These are phyloP conservation scores for Dimocarpus longan DNA, from an alignment of 345 rosid genomes.

Conservation along the genomic window DNA sequence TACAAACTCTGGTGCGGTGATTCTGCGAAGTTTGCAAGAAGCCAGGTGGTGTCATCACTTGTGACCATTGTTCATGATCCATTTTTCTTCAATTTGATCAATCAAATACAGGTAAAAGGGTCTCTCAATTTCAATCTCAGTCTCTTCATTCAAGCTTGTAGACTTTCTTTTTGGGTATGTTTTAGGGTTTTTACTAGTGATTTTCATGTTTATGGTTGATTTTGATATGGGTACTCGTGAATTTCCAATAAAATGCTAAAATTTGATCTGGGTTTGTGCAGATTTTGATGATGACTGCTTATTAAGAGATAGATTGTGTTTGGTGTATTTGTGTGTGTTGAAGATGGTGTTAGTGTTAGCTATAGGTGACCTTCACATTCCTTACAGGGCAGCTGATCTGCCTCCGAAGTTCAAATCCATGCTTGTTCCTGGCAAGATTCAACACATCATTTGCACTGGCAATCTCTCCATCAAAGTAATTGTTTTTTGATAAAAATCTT, in stretches of 20 bases:
- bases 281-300: neutral
- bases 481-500: neutral
- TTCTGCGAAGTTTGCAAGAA: neutral
- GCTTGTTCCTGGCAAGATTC: constrained; percentile 52
- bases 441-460: constrained; percentile 47
- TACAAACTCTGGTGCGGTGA: neutral
- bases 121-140: constrained; percentile 4
- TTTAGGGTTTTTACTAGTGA: neutral
- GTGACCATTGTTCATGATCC: neutral
- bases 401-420: constrained; percentile 48
- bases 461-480: constrained; percentile 44
- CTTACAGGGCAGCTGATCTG: constrained; percentile 46
- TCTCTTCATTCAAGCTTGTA: neutral
- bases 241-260: neutral
- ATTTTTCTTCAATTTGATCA: neutral
- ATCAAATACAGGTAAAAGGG: neutral
- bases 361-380: constrained; percentile 42
- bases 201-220: neutral
- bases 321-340: neutral
- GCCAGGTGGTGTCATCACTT: neutral
- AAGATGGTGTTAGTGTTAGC: constrained; percentile 33
- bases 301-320: neutral
- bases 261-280: constrained; percentile 20
- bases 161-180: neutral
- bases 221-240: constrained; percentile 6